Conservation (phyloP, 768 basidiomycete species). For the Sarcodon aspratus region DNA sequence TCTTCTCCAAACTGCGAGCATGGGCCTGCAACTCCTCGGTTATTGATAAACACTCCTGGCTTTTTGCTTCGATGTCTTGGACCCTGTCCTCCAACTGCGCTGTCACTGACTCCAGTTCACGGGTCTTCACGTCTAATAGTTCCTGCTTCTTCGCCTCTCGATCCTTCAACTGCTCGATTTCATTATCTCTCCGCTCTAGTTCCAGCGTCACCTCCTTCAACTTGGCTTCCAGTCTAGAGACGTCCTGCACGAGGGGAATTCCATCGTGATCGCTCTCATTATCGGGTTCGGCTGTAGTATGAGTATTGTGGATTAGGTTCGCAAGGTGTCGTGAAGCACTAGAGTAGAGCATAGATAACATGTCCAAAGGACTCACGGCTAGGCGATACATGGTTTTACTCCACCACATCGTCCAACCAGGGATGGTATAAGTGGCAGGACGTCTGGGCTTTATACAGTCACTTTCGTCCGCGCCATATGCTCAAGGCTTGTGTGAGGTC, state of each 20-base stretch:
- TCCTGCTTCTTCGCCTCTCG: neutral
- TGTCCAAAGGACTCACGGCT: too few relatives aligned
- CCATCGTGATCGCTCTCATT: neutral
- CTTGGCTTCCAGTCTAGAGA: neutral
- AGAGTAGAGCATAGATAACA: too few relatives aligned
- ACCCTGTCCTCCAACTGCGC: neutral
- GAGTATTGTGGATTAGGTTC: too few relatives aligned
- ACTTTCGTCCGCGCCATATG: too few relatives aligned
- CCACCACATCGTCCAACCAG: too few relatives aligned
- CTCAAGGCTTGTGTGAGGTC: too few relatives aligned
- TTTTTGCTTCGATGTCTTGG: neutral
- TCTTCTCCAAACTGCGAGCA: neutral
- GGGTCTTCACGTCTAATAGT: neutral
- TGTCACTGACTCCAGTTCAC: neutral
- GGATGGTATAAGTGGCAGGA: too few relatives aligned
- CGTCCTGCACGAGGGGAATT: neutral
- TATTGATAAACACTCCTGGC: neutral
- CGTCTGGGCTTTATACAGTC: too few relatives aligned
- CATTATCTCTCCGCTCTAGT: neutral
- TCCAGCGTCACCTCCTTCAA: neutral
- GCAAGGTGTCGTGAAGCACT: too few relatives aligned
- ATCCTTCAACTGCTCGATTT: neutral
- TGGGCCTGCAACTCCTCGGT: neutral
- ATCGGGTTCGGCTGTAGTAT: neutral
- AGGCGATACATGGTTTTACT: too few relatives aligned